phyloP scores from a whole-genome alignment of 108 stramenopile genomes.

The Fragilariopsis cylindrus region DNA sequence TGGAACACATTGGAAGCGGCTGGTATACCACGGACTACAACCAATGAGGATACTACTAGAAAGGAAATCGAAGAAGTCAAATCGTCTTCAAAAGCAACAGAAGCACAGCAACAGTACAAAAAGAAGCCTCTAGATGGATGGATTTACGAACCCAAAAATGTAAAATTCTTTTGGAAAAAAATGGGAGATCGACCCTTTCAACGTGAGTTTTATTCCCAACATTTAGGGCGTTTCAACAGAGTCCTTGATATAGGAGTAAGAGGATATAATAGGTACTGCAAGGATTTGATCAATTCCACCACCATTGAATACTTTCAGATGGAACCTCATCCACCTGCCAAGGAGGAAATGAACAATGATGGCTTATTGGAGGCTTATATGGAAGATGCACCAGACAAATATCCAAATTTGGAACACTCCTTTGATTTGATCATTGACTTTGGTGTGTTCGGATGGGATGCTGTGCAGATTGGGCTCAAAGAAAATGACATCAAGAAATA shows the following conservation, averaged over 20 bases:
- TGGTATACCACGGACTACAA: too few relatives aligned
- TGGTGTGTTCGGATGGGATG: slow-evolving; percentile 20
- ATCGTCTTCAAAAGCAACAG: too few relatives aligned
- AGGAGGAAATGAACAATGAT: slow-evolving; percentile 20
- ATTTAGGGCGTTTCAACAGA: not conserved
- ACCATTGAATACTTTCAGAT: slow-evolving; percentile 14
- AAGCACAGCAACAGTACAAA: too few relatives aligned
- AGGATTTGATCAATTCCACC: slow-evolving; percentile 15
- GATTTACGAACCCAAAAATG: slow-evolving; percentile 17
- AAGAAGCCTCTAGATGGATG: not conserved
- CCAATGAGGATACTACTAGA: too few relatives aligned
- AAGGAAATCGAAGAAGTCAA: too few relatives aligned
- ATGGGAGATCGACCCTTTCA: slow-evolving; percentile 21
- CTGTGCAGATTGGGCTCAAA: not conserved
- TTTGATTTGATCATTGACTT: slow-evolving; percentile 22
- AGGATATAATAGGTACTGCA: slow-evolving; percentile 13
- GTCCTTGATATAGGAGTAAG: slow-evolving; percentile 13
- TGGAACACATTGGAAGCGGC: too few relatives aligned
- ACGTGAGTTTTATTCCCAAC: not conserved
- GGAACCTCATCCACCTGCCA: slow-evolving; percentile 13
- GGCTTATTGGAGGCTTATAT: slow-evolving; percentile 8
- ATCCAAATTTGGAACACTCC: not conserved
- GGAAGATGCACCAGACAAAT: slow-evolving; percentile 8
- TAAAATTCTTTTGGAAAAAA: slow-evolving; percentile 19
- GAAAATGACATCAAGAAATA: not conserved